A percentile compares a stretch with the other conserved stretches of the same genome.
Evolutionary conservation across 106 monocot genomes (phyloP).

Genomic region (Posidonia australis): DNA sequence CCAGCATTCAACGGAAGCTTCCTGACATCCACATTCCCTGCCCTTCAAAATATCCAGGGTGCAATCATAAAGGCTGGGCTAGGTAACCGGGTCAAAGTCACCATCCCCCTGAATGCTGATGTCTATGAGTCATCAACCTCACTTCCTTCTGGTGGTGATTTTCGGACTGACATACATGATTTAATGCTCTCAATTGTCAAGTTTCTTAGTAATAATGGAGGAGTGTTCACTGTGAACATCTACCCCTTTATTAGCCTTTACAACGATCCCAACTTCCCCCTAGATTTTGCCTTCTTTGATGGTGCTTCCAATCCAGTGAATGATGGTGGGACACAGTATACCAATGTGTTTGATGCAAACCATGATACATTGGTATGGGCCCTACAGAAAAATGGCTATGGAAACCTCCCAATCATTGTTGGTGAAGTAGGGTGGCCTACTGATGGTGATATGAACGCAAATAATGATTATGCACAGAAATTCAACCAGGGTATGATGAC

Average conservation of each 20-base stretch:
- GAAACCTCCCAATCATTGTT: constrained; percentile 20
- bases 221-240: constrained; percentile 68
- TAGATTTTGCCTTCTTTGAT: constrained; percentile 80
- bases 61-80: too few relatives aligned
- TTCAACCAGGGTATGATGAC: constrained; percentile 46
- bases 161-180: too few relatives aligned
- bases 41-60: constrained; percentile 6
- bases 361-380: constrained; percentile 70
- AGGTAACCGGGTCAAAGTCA: too few relatives aligned
- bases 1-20: constrained; percentile 12
- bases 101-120: too few relatives aligned
- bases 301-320: constrained; percentile 25
- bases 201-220: neutral
- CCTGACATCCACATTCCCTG: constrained; percentile 8
- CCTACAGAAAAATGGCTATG: constrained; percentile 54
- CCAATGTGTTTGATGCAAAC: constrained; percentile 75
- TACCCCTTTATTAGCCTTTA: constrained; percentile 88
- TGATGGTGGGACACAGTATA: constrained; percentile 39
- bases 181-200: too few relatives aligned
- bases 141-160: too few relatives aligned
- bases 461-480: neutral
- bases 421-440: neutral
- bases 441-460: too few relatives aligned
- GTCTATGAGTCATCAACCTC: too few relatives aligned
- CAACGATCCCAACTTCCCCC: constrained; percentile 53